Conservation (phyloP, 179 eudicot genomes). For the Beta macrorhiza region DNA sequence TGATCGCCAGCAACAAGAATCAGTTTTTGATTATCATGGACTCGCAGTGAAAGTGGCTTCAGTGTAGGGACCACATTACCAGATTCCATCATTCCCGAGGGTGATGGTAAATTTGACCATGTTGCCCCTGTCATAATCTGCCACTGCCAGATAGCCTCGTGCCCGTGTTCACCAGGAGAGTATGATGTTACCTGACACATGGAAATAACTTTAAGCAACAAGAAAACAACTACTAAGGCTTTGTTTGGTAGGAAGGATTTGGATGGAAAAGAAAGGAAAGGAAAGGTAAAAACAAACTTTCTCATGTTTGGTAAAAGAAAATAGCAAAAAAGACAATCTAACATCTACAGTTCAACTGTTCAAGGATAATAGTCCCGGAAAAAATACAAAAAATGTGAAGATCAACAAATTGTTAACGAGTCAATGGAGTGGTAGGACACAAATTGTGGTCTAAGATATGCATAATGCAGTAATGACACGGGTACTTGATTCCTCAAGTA, state of each 20-base stretch:
- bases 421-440: background rate
- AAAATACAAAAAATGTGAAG: background rate
- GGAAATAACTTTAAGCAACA: background rate
- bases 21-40: conserved; percentile 64
- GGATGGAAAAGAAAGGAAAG: too few relatives aligned
- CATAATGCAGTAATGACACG: background rate
- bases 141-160: conserved; percentile 95
- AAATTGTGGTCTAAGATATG: background rate
- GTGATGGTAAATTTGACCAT: conserved; percentile 97
- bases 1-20: conserved; percentile 91
- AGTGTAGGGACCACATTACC: conserved; percentile 78
- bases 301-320: too few relatives aligned
- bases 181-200: conserved; percentile 79
- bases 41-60: conserved; percentile 62
- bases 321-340: background rate
- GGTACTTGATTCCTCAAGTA: background rate
- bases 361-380: background rate
- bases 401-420: too few relatives aligned
- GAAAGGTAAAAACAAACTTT: too few relatives aligned
- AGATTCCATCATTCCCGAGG: conserved; percentile 82
- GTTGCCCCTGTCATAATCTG: conserved; percentile 88
- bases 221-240: background rate
- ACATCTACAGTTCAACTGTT: background rate
- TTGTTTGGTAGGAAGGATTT: too few relatives aligned
- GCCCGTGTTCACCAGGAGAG: conserved; percentile 83